Conservation (phyloP, 2,329 filamentous ascomycete genomes). For the Diplodia sapinea region DNA sequence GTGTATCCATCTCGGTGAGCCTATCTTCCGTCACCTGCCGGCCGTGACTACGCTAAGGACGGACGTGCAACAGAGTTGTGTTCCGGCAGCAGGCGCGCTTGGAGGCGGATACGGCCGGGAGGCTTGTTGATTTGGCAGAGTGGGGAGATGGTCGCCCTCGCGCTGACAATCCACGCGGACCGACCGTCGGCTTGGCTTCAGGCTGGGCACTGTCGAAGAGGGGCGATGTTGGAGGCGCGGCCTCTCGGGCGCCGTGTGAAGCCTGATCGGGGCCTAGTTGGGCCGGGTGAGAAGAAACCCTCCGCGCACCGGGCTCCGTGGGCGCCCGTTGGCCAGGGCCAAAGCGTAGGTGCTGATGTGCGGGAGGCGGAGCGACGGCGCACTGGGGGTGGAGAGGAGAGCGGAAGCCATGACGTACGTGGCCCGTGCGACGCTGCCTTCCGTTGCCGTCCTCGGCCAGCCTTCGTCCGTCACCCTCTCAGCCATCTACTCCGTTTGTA, state of each 20-base stretch:
- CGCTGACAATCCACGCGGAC: background rate
- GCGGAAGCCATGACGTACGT: background rate
- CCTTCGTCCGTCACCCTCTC: no score
- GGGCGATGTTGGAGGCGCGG: background rate
- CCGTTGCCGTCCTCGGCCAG: no score
- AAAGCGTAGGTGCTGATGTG: background rate
- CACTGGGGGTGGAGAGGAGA: slow-evolving; percentile 8
- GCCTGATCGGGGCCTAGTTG: background rate
- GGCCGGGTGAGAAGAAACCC: background rate
- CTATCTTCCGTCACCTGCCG: no score
- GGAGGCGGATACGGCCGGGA: background rate
- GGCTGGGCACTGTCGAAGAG: background rate
- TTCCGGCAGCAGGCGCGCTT: background rate
- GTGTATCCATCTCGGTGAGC: no score
- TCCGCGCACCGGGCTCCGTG: background rate
- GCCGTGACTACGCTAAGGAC: no score
- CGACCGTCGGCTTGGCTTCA: background rate
- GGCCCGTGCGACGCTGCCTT: background rate
- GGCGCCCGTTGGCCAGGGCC: background rate
- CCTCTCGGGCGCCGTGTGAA: background rate
- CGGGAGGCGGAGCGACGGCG: background rate
- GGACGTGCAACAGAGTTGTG: no score
- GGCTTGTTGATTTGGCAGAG: background rate
- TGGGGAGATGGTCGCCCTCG: background rate
- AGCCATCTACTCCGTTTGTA: no score